A percentile compares a stretch with the other conserved stretches of the same genome.
Evolutionary conservation across 2,329 filamentous ascomycete genomes (phyloP).

Genomic region (Xylaria sp.): DNA sequence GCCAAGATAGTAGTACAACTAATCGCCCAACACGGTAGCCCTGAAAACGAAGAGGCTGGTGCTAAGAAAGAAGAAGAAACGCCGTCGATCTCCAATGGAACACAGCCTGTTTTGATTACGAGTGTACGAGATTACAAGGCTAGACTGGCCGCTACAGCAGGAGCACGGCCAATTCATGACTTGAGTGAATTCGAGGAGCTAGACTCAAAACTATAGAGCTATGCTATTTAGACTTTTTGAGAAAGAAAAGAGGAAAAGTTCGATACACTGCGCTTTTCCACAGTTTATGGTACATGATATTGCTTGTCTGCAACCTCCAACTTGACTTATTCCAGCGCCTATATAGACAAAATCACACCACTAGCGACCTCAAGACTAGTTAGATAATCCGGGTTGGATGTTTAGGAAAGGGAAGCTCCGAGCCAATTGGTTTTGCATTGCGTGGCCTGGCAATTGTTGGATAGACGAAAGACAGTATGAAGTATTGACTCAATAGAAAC

Average conservation of each 20-base stretch:
- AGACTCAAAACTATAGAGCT: slow-evolving; percentile 78
- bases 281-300: slow-evolving; percentile 1
- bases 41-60: slow-evolving; percentile 55
- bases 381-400: slow-evolving; percentile 1
- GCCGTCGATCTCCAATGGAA: slow-evolving; percentile 58
- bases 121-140: slow-evolving; percentile 87
- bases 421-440: neutral
- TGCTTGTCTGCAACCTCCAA: neutral
- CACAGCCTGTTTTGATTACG: slow-evolving; percentile 72
- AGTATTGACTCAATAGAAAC: neutral
- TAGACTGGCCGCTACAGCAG: slow-evolving; percentile 75
- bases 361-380: neutral
- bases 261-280: slow-evolving; percentile 6
- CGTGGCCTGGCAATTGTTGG: neutral
- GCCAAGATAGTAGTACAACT: slow-evolving; percentile 90
- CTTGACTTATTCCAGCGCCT: neutral
- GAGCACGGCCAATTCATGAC: slow-evolving; percentile 77
- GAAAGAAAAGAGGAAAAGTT: slow-evolving; percentile 3
- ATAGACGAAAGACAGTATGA: slow-evolving; percentile 12
- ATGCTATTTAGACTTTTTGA: neutral
- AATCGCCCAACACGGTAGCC: slow-evolving; percentile 73
- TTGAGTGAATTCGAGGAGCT: slow-evolving; percentile 87
- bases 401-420: neutral
- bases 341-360: slow-evolving; percentile 1
- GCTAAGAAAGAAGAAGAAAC: slow-evolving; percentile 50